These are phyloP conservation scores for Aulographum hederae DNA, from an alignment of 2,329 filamentous ascomycete species.

Conservation along the genomic window DNA sequence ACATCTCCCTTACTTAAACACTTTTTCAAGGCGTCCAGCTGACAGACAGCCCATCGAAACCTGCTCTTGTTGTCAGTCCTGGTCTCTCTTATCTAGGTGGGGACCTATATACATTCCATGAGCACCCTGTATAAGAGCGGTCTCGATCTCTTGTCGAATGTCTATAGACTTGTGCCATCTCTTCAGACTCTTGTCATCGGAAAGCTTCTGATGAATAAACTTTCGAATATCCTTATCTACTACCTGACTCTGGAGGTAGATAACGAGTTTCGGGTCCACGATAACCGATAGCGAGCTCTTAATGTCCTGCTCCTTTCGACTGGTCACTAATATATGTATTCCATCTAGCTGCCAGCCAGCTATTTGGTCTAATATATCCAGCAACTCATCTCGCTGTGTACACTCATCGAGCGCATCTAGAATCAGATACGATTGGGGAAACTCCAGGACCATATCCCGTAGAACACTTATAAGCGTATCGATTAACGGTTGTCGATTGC, in stretches of 20 bases:
- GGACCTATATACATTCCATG: conserved; percentile 14
- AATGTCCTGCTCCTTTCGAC: conserved; percentile 13
- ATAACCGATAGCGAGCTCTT: conserved; percentile 8
- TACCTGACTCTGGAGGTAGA: conserved; percentile 10
- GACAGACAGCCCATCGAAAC: conserved; percentile 7
- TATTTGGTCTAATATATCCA: conserved; percentile 10
- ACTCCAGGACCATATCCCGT: neutral
- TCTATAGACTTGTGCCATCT: conserved; percentile 12
- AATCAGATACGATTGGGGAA: conserved; percentile 1
- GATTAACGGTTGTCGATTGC: neutral
- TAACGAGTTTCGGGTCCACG: conserved; percentile 6
- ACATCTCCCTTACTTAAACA: conserved; percentile 11
- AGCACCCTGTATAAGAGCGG: conserved; percentile 10
- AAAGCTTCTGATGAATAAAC: conserved; percentile 15
- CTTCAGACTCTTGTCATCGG: conserved; percentile 10
- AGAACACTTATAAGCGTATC: neutral
- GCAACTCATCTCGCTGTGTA: conserved; percentile 9
- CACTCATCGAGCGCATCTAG: conserved; percentile 16
- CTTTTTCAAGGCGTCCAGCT: conserved; percentile 7
- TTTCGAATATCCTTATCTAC: conserved; percentile 13
- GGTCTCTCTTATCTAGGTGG: neutral
- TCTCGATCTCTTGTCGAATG: conserved; percentile 9
- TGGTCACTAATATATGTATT: conserved; percentile 13
- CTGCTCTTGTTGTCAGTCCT: conserved; percentile 3
- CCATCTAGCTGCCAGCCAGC: conserved; percentile 9